Percentiles rank a stretch among this genome's conserved stretches.
These are phyloP conservation scores for Trichoderma breve DNA, from an alignment of 2,329 filamentous ascomycete genomes.

Conservation along the genomic window DNA sequence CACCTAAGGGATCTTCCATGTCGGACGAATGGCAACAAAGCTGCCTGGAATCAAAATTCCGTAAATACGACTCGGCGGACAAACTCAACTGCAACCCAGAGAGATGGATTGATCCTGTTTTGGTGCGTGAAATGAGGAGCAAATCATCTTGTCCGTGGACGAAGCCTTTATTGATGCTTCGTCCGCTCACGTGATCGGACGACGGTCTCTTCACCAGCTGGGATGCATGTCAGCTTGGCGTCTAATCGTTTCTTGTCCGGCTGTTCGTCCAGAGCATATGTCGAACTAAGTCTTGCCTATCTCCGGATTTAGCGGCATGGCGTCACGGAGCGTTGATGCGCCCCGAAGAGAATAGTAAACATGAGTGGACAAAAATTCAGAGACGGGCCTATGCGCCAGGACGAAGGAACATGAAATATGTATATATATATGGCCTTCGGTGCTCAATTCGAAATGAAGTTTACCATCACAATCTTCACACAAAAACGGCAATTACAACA, in stretches of 20 bases:
- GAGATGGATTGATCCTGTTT: background rate
- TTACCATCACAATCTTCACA: background rate
- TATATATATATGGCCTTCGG: background rate
- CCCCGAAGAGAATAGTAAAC: too few relatives aligned
- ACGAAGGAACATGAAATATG: background rate
- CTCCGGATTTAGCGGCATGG: background rate
- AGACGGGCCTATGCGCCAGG: background rate
- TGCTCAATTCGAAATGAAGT: background rate
- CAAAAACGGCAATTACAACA: background rate
- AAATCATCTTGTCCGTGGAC: conserved; percentile 22
- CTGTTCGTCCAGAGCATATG: background rate
- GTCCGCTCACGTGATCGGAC: conserved; percentile 7
- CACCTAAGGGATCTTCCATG: background rate
- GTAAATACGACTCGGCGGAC: background rate
- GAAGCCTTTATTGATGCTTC: conserved; percentile 4
- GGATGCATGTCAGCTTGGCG: background rate
- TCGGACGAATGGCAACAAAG: background rate
- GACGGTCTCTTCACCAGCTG: background rate
- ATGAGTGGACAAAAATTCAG: background rate
- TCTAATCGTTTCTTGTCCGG: background rate
- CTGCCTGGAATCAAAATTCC: background rate
- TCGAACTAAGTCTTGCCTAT: background rate
- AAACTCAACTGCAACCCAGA: background rate
- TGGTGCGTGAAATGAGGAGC: background rate
- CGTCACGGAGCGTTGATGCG: background rate